Conservation (phyloP, 2,329 filamentous ascomycete genomes). For the Mycosphaerelloides madeirae region DNA sequence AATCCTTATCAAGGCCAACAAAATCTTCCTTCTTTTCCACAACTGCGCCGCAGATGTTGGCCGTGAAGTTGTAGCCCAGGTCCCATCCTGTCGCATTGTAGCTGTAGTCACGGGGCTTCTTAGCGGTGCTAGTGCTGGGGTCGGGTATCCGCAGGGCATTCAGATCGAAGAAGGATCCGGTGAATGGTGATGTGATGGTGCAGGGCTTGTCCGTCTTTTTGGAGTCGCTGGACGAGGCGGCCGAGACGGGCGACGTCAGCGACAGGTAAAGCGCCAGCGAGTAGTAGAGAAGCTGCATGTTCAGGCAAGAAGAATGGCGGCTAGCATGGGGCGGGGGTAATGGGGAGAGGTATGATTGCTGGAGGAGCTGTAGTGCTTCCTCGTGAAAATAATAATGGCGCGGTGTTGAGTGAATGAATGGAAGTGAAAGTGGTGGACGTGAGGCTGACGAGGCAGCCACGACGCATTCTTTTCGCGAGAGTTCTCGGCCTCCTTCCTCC, state of each 20-base stretch:
- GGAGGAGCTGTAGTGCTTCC: no score
- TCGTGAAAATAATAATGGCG: no score
- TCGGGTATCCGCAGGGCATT: constrained; percentile 52
- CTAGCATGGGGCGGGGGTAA: no score
- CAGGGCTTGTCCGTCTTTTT: constrained; percentile 39
- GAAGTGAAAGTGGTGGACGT: no score
- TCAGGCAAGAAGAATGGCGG: not conserved
- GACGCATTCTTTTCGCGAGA: no score
- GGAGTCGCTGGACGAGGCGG: constrained; percentile 34
- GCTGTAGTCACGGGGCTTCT: constrained; percentile 55
- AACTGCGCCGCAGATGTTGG: constrained; percentile 77
- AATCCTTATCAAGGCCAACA: constrained; percentile 56
- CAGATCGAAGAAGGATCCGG: constrained; percentile 60
- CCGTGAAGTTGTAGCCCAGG: constrained; percentile 73
- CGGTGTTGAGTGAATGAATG: no score
- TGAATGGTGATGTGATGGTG: constrained; percentile 58
- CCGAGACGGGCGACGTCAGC: constrained; percentile 28
- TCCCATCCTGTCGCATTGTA: constrained; percentile 68
- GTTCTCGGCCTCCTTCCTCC: no score
- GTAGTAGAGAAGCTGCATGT: constrained; percentile 33
- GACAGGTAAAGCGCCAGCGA: constrained; percentile 30
- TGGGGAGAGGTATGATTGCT: no score
- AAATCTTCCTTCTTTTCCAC: constrained; percentile 54
- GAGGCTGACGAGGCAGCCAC: no score
- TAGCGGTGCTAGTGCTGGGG: constrained; percentile 41